Percentiles rank a stretch among this genome's conserved stretches.
phyloP scores from a whole-genome alignment of 2,329 filamentous ascomycete species.

The Podosphaera xanthii region DNA sequence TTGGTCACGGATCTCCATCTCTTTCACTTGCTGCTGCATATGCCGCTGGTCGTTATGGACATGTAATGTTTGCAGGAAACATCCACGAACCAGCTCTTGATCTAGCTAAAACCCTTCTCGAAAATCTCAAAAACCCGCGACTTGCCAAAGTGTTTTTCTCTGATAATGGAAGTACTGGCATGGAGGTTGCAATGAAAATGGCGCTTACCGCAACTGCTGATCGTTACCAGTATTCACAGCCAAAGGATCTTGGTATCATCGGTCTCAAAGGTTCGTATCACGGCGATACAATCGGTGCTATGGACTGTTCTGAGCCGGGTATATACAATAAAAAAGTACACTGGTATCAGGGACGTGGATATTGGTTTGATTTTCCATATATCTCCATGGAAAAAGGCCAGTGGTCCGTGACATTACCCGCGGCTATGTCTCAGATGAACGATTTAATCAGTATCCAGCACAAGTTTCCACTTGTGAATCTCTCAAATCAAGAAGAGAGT shows the following conservation, averaged over 20 bases:
- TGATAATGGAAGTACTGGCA: constrained; percentile 64
- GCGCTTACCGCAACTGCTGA: constrained; percentile 43
- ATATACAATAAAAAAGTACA: constrained; percentile 65
- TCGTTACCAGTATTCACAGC: constrained; percentile 36
- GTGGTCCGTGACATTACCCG: constrained; percentile 31
- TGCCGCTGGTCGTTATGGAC: constrained; percentile 63
- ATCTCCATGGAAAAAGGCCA: constrained; percentile 41
- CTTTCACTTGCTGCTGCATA: constrained; percentile 56
- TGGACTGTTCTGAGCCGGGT: constrained; percentile 63
- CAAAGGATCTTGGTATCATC: constrained; percentile 38
- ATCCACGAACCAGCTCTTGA: constrained; percentile 57
- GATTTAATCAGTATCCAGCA: background rate
- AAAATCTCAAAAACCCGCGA: constrained; percentile 36
- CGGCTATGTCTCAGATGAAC: constrained; percentile 1
- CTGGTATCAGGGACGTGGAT: constrained; percentile 60
- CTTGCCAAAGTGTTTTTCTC: constrained; percentile 57
- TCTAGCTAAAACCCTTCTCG: constrained; percentile 41
- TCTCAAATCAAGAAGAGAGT: background rate
- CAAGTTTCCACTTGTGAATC: too few species aligned
- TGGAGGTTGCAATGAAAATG: constrained; percentile 75
- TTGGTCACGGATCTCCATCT: constrained; percentile 54
- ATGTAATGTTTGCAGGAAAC: constrained; percentile 68
- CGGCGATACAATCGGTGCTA: constrained; percentile 70
- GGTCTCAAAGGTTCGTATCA: constrained; percentile 67
- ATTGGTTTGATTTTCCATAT: constrained; percentile 62